A percentile compares a stretch with the other conserved stretches of the same genome.
Evolutionary conservation across 1,284 basidiomycete species (phyloP).

Genomic region (Heterobasidion annosum): DNA sequence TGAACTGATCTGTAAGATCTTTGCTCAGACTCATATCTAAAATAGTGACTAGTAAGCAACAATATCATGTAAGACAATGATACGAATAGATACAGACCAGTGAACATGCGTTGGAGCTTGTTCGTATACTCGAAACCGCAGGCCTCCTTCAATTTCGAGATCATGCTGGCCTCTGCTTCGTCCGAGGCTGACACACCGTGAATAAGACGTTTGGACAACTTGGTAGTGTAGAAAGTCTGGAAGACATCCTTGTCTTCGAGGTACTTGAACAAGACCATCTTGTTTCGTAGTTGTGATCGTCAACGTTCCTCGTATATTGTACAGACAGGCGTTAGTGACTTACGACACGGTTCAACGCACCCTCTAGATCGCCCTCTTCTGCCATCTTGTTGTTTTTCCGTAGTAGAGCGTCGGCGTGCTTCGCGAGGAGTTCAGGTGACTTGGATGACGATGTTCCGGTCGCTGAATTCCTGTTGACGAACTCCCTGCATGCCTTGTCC

Average conservation of each 20-base stretch:
- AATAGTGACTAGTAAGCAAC: slow-evolving; percentile 6
- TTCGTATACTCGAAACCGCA: slow-evolving; percentile 99
- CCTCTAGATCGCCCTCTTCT: slow-evolving; percentile 87
- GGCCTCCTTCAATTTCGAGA: slow-evolving; percentile 95
- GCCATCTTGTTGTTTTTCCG: slow-evolving; percentile 96
- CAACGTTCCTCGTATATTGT: not conserved
- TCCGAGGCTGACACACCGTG: slow-evolving; percentile 91
- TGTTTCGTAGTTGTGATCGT: slow-evolving; percentile 4
- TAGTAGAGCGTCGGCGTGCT: slow-evolving; percentile 86
- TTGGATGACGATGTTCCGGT: slow-evolving; percentile 79
- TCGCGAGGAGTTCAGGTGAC: slow-evolving; percentile 92
- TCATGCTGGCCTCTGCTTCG: slow-evolving; percentile 97
- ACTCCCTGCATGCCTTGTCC: slow-evolving; percentile 95
- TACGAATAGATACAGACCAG: slow-evolving; percentile 44
- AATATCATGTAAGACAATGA: not conserved
- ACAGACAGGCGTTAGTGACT: slow-evolving; percentile 18
- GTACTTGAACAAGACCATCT: slow-evolving; percentile 99
- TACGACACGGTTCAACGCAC: slow-evolving; percentile 86
- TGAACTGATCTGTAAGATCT: slow-evolving; percentile 95
- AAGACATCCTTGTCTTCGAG: slow-evolving; percentile 99
- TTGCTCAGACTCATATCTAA: slow-evolving; percentile 93
- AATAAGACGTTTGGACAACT: slow-evolving; percentile 92
- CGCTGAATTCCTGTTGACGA: slow-evolving; percentile 92
- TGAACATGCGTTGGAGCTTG: slow-evolving; percentile 98
- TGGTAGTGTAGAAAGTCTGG: slow-evolving; percentile 98